Percentiles rank a stretch among this genome's conserved stretches.
These are phyloP conservation scores for Geotrichum histeridarum DNA, from an alignment of 1,139 yeast genomes.

Conservation along the genomic window DNA sequence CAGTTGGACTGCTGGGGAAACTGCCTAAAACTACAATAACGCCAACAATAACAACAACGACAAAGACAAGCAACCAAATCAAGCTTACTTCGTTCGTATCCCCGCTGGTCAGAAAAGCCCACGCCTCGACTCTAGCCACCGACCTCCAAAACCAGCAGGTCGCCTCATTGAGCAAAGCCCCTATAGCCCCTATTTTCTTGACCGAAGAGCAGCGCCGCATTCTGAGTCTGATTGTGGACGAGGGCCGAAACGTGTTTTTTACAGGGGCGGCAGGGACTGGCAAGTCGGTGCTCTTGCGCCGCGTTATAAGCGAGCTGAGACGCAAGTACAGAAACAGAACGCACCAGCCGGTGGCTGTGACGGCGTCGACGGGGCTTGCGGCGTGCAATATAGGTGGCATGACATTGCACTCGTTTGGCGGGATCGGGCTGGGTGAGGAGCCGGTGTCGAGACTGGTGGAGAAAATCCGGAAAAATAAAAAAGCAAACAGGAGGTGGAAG, in stretches of 20 bases:
- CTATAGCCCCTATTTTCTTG: conserved; percentile 32
- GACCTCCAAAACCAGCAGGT: not conserved
- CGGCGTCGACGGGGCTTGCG: conserved; percentile 91
- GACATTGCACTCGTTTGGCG: conserved; percentile 80
- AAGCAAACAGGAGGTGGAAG: conserved; percentile 58
- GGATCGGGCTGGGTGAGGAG: conserved; percentile 71
- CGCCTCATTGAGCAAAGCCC: not conserved
- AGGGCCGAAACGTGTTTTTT: conserved; percentile 60
- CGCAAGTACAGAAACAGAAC: conserved; percentile 38
- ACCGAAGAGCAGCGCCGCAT: conserved; percentile 70
- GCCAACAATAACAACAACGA: no score
- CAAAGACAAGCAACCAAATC: not conserved
- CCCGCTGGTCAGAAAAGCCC: conserved; percentile 13
- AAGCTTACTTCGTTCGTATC: conserved; percentile 16
- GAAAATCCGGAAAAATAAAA: conserved; percentile 47
- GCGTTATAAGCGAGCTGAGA: conserved; percentile 59
- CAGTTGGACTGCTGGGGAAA: no score
- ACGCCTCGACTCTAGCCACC: conserved; percentile 13
- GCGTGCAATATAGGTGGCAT: conserved; percentile 89
- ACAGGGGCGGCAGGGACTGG: conserved; percentile 98
- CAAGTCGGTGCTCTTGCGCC: conserved; percentile 69
- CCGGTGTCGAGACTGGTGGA: conserved; percentile 44
- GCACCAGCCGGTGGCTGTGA: conserved; percentile 58
- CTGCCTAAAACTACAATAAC: no score
- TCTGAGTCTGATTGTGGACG: conserved; percentile 54